A percentile compares a stretch with the other conserved stretches of the same genome.
Conservation (phyloP, 169 alveolate species). For the Condylostoma magnum region DNA sequence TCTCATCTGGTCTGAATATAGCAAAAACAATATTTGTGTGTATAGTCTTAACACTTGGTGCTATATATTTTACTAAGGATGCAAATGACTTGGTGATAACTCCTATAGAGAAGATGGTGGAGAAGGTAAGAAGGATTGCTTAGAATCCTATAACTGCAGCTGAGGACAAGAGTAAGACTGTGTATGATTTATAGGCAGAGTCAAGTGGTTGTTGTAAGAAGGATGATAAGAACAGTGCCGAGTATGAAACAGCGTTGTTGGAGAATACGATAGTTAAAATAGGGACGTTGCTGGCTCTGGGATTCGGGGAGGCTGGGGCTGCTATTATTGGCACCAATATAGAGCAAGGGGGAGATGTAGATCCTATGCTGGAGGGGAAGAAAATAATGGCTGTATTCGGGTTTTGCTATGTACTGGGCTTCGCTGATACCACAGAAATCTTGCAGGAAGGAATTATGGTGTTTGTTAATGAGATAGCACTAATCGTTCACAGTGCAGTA, state of each 20-base stretch:
- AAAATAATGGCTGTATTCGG: slow-evolving; percentile 82
- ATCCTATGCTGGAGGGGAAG: slow-evolving; percentile 78
- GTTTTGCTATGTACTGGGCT: slow-evolving; percentile 81
- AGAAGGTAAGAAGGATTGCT: slow-evolving; percentile 79
- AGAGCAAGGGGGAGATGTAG: slow-evolving; percentile 72
- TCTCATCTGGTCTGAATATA: slow-evolving; percentile 37
- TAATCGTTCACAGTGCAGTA: slow-evolving; percentile 73
- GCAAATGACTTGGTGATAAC: slow-evolving; percentile 64
- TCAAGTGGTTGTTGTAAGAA: background rate
- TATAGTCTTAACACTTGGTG: slow-evolving; percentile 46
- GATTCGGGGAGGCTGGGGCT: slow-evolving; percentile 90
- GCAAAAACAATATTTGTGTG: slow-evolving; percentile 60
- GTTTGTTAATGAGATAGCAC: slow-evolving; percentile 83
- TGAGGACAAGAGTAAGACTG: background rate
- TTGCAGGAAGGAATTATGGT: slow-evolving; percentile 78
- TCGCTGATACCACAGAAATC: slow-evolving; percentile 77
- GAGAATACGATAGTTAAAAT: slow-evolving; percentile 78
- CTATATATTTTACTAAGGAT: slow-evolving; percentile 50
- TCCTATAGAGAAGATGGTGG: slow-evolving; percentile 91
- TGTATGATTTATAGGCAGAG: background rate
- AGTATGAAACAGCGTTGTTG: slow-evolving; percentile 54
- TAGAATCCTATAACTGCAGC: slow-evolving; percentile 69
- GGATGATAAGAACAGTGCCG: background rate
- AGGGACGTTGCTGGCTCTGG: slow-evolving; percentile 79
- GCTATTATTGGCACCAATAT: slow-evolving; percentile 79